Percentiles rank a stretch among this genome's conserved stretches.
Evolutionary conservation across 1,139 yeast species (phyloP).

Genomic region (Suhomyces choctaworum): DNA sequence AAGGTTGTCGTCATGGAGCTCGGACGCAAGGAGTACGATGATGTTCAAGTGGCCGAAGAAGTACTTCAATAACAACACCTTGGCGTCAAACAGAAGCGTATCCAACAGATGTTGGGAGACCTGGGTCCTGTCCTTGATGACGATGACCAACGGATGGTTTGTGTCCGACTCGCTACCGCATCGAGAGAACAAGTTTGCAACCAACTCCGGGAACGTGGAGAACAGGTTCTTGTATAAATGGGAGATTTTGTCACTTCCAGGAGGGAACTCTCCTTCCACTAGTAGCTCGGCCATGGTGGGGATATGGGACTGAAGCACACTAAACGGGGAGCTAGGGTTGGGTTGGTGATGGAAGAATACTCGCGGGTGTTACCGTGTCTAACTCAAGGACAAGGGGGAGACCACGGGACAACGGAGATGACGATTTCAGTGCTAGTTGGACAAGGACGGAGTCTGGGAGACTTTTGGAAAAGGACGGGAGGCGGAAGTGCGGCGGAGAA

Average conservation of each 20-base stretch:
- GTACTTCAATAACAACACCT: conserved; percentile 35
- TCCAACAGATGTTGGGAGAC: conserved; percentile 4
- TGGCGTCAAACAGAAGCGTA: conserved; percentile 24
- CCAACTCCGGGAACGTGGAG: conserved; percentile 12
- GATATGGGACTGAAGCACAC: neutral
- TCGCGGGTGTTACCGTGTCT: too few species aligned
- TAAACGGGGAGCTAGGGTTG: neutral
- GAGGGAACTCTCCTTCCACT: conserved; percentile 6
- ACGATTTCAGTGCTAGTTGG: too few species aligned
- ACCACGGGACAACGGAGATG: too few species aligned
- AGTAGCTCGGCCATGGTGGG: conserved; percentile 15
- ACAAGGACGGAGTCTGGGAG: too few species aligned
- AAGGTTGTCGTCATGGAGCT: conserved; percentile 19
- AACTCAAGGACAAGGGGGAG: too few species aligned
- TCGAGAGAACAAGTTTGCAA: conserved; percentile 29
- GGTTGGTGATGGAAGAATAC: too few species aligned
- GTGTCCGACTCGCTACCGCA: conserved; percentile 40
- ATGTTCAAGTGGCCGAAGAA: conserved; percentile 47
- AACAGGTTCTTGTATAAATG: conserved; percentile 8
- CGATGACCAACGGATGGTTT: conserved; percentile 36
- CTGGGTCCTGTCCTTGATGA: conserved; percentile 21
- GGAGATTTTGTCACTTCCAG: conserved; percentile 5
- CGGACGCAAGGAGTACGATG: conserved; percentile 27
- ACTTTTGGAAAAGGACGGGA: too few species aligned
- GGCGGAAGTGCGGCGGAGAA: too few species aligned